phyloP scores from a whole-genome alignment of 768 basidiomycete species.

The Boletus rubescentipes region DNA sequence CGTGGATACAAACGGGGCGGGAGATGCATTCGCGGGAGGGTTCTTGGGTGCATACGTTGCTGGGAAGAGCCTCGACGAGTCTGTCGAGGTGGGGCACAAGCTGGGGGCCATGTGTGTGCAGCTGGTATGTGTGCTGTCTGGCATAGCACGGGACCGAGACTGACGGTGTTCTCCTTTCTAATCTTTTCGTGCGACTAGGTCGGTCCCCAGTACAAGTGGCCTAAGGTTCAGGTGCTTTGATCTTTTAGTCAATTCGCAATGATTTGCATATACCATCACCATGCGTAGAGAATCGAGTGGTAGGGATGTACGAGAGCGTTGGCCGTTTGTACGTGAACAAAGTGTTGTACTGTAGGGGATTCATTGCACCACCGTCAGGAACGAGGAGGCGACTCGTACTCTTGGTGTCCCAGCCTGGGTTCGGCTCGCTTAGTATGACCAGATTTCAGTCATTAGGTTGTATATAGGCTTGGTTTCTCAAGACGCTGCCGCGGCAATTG shows the following conservation, averaged over 20 bases:
- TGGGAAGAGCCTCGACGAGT: conserved; percentile 76
- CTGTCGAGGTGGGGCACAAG: conserved; percentile 83
- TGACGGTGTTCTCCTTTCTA: too few species aligned
- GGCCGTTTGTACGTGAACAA: too few species aligned
- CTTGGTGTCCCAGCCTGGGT: too few species aligned
- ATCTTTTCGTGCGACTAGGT: neutral
- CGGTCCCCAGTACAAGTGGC: neutral
- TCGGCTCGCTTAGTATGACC: too few species aligned
- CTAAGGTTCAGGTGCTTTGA: neutral
- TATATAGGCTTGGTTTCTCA: neutral
- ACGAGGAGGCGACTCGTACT: too few species aligned
- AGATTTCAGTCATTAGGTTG: too few species aligned
- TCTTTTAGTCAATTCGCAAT: neutral
- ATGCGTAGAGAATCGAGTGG: too few species aligned
- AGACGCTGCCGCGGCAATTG: neutral
- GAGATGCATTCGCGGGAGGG: conserved; percentile 96
- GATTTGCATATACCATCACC: too few species aligned
- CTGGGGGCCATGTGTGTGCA: conserved; percentile 73
- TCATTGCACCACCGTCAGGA: too few species aligned
- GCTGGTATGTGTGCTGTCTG: neutral
- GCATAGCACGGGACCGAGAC: neutral
- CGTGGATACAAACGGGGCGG: conserved; percentile 97
- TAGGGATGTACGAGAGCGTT: too few species aligned
- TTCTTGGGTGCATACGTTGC: conserved; percentile 84
- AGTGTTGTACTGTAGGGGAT: too few species aligned